phyloP scores from a whole-genome alignment of 2,329 filamentous ascomycete genomes.

The Gnomoniopsis smithogilvyi region DNA sequence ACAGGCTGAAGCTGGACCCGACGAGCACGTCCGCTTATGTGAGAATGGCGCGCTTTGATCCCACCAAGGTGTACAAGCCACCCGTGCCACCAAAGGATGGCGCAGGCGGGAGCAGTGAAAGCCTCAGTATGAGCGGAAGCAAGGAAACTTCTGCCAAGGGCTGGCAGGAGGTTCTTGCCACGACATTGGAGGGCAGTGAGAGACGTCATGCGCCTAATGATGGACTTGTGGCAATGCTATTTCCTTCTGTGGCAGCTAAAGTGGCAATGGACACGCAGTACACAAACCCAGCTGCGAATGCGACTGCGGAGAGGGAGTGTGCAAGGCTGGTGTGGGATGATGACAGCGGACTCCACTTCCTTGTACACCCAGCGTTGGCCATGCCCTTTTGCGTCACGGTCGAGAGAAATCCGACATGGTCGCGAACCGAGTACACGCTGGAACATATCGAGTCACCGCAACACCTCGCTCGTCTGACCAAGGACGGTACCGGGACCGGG shows the following conservation, averaged over 20 bases:
- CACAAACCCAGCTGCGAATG: conserved; percentile 55
- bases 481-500: conserved; percentile 57
- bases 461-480: conserved; percentile 58
- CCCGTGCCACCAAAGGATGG: conserved; percentile 27
- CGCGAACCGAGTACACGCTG: conserved; percentile 60
- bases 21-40: conserved; percentile 62
- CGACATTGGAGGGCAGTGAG: conserved; percentile 54
- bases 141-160: conserved; percentile 37
- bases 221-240: conserved; percentile 65
- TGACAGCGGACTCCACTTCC: conserved; percentile 55
- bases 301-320: conserved; percentile 65
- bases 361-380: conserved; percentile 62
- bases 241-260: conserved; percentile 62
- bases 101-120: conserved; percentile 8
- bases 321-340: conserved; percentile 71
- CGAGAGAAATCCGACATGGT: conserved; percentile 56
- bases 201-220: conserved; percentile 54
- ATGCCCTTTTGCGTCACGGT: conserved; percentile 61
- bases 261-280: conserved; percentile 57
- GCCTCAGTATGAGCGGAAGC: conserved; percentile 27
- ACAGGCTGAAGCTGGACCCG: conserved; percentile 61
- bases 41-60: conserved; percentile 57
- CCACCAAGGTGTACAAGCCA: conserved; percentile 53
- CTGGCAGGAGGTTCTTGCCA: conserved; percentile 57
- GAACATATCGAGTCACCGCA: conserved; percentile 62